Evolutionary conservation across 1,284 basidiomycete species (phyloP).

Genomic region (Cryptococcus amylolentus): DNA sequence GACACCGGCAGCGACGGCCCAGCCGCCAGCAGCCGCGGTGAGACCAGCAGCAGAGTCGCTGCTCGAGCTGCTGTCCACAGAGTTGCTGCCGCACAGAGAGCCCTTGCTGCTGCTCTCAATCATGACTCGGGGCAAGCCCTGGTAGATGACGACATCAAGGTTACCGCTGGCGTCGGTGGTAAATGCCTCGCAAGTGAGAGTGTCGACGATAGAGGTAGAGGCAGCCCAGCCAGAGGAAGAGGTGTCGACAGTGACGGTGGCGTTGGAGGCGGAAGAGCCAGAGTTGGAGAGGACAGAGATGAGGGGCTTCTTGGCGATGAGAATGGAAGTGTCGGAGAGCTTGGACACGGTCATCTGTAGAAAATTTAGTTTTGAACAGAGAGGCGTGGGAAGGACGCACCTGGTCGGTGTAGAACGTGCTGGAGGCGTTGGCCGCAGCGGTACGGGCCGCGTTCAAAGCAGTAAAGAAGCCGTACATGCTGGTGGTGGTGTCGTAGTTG

Average conservation of each 20-base stretch:
- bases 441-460: conserved; percentile 62
- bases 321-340: conserved; percentile 52
- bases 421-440: conserved; percentile 54
- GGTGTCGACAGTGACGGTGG: conserved; percentile 24
- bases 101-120: conserved; percentile 55
- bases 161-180: conserved; percentile 33
- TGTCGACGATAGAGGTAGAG: conserved; percentile 29
- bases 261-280: conserved; percentile 18
- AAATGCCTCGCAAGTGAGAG: conserved; percentile 29
- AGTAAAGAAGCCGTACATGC: conserved; percentile 57
- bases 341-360: conserved; percentile 54
- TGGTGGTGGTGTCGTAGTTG: conserved; percentile 50
- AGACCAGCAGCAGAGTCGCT: conserved; percentile 1
- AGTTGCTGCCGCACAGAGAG: conserved; percentile 56
- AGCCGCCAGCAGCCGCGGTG: neutral
- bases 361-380: neutral
- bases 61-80: neutral
- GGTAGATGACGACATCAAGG: conserved; percentile 26
- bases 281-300: conserved; percentile 63
- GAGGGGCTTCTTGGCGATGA: conserved; percentile 62
- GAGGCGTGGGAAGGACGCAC: conserved; percentile 4
- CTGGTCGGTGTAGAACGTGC: conserved; percentile 56
- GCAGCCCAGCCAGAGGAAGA: conserved; percentile 23
- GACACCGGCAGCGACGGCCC: neutral
- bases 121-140: conserved; percentile 34